These are phyloP conservation scores for Fusarium anguioides DNA, from an alignment of 2,329 filamentous ascomycete genomes.

Conservation along the genomic window DNA sequence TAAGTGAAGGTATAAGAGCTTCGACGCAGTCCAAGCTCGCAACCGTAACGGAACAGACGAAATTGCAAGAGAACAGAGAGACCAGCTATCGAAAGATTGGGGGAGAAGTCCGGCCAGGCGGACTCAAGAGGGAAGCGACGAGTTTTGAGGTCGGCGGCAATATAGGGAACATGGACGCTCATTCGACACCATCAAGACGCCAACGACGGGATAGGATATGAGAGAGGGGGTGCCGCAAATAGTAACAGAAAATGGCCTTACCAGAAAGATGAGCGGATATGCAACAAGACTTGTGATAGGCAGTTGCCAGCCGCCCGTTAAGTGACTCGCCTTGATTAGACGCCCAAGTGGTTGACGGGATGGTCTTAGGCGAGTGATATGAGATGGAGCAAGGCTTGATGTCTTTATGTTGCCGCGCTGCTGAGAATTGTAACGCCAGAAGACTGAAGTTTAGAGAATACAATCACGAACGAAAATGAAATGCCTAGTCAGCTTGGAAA, in stretches of 20 bases:
- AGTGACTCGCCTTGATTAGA: constrained; percentile 44
- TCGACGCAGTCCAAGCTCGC: constrained; percentile 45
- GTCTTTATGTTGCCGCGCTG: constrained; percentile 4
- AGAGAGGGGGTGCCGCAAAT: constrained; percentile 42
- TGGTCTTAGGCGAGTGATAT: constrained; percentile 11
- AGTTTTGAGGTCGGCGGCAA: constrained; percentile 61
- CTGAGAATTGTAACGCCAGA: not conserved
- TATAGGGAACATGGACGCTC: constrained; percentile 44
- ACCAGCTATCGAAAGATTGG: constrained; percentile 65
- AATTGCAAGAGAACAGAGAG: constrained; percentile 58
- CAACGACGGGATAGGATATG: constrained; percentile 47
- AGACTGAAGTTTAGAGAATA: not conserved
- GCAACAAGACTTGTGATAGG: constrained; percentile 45
- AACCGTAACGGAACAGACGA: constrained; percentile 47
- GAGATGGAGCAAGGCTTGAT: not conserved
- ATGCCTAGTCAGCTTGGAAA: not conserved
- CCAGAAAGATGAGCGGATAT: constrained; percentile 38
- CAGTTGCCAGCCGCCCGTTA: constrained; percentile 36
- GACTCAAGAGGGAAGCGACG: constrained; percentile 55
- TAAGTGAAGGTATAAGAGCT: constrained; percentile 37
- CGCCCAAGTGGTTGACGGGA: constrained; percentile 40
- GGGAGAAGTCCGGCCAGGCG: constrained; percentile 51
- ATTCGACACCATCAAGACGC: constrained; percentile 53
- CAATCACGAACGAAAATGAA: not conserved
- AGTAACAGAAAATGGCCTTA: constrained; percentile 44